Evolutionary conservation across 129 eudicot species (phyloP), one percentile per base, ranked within the genome.

Genomic region (Pseudognaphalium luteoalbum): DNA sequence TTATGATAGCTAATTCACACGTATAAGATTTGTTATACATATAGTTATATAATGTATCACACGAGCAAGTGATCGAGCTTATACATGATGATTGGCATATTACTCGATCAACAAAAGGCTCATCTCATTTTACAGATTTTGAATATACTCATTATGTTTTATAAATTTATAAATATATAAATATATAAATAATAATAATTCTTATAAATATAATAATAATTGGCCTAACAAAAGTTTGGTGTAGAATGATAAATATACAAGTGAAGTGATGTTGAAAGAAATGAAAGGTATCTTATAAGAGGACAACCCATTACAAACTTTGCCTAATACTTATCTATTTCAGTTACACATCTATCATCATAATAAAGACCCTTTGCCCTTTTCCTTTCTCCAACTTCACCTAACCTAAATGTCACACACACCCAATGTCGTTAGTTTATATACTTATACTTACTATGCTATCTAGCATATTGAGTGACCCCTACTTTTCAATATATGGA

Each of bases 281-380:
- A 70, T 74, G 80, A 74, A 80, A 74, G 80, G 57, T 66, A 74
- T 80, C 74, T 80, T 67, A 58, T 73, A 80, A 58, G 78, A 80
- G 73, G 79, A 80, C 83, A 74, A 74, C 65, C 79, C 80, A 73
- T 80, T 68, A 74, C 80, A 80, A 80, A 74, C 83, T 74, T 80
- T 74, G 83, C 83, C 83, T 80, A 80, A 80, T 80, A 32, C 28
- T 80, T 80, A 47, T 80, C 83, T 57, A 74, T 80, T 80, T 74
- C 71, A 74, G 83, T 80, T 80, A 80, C 80, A 80, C 83, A 80
- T 80, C 80, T 67, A 80, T 74, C 78, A 74, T 80, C 83, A 67
- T 57, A 67, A 42, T 80, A 80, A 80, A 80, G 80, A 54, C 65
- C 63, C 79, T 80, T 80, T 80, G 62, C 80, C 80, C 70, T 80